These are phyloP conservation scores for Pulveroboletus sp. DNA, from an alignment of 768 basidiomycete genomes.

Conservation along the genomic window DNA sequence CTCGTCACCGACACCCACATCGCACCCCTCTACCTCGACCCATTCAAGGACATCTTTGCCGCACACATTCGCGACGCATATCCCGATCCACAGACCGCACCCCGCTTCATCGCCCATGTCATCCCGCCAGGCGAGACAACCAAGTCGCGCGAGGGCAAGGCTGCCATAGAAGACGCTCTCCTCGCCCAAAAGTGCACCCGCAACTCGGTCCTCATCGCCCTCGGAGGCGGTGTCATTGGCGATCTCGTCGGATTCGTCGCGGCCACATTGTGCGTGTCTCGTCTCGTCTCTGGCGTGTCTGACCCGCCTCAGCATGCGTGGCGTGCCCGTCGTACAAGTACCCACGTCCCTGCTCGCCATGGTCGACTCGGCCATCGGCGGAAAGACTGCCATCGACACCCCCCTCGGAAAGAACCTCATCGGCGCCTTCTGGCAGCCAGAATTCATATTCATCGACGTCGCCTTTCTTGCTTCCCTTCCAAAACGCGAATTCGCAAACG, in stretches of 20 bases:
- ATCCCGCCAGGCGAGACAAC: slow-evolving; percentile 91
- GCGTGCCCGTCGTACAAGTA: slow-evolving; percentile 92
- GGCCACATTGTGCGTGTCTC: slow-evolving; percentile 79
- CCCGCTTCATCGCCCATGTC: slow-evolving; percentile 74
- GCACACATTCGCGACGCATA: slow-evolving; percentile 28
- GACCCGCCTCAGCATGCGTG: slow-evolving; percentile 79
- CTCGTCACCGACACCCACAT: slow-evolving; percentile 92
- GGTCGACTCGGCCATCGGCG: slow-evolving; percentile 98
- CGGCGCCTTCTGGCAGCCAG: slow-evolving; percentile 98
- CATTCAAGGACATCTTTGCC: slow-evolving; percentile 67
- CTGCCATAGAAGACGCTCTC: slow-evolving; percentile 90
- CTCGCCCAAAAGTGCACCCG: slow-evolving; percentile 85
- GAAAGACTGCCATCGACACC: slow-evolving; percentile 99
- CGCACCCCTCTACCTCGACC: slow-evolving; percentile 70
- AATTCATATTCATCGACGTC: slow-evolving; percentile 96
- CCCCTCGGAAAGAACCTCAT: slow-evolving; percentile 98
- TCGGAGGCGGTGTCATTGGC: slow-evolving; percentile 97
- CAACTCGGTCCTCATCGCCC: slow-evolving; percentile 88
- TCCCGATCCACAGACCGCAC: slow-evolving; percentile 29
- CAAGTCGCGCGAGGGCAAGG: slow-evolving; percentile 90
- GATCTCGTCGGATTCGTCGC: slow-evolving; percentile 96
- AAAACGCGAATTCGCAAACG: slow-evolving; percentile 92
- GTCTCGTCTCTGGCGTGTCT: background rate
- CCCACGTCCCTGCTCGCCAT: slow-evolving; percentile 96
- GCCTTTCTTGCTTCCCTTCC: slow-evolving; percentile 95